A percentile compares a stretch with the other conserved stretches of the same genome.
phyloP scores from a whole-genome alignment of 352 stramenopile species.

The Phytophthora cajani region DNA sequence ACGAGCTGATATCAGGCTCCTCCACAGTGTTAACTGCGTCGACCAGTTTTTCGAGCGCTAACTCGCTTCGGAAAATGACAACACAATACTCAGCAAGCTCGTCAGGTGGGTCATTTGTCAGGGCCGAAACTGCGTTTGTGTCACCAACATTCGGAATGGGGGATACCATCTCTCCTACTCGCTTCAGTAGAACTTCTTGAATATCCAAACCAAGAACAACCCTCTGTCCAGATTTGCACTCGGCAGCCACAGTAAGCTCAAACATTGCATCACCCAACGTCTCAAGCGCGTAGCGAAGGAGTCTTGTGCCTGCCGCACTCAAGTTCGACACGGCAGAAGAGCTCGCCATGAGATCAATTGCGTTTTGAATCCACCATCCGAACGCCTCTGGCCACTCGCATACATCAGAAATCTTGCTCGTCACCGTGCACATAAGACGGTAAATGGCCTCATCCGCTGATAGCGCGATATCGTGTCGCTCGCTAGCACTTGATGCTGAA shows the following conservation, averaged over 20 bases:
- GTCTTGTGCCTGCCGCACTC: conserved; percentile 19
- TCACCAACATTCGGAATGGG: conserved; percentile 11
- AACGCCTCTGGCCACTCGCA: conserved; percentile 25
- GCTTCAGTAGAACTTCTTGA: conserved; percentile 41
- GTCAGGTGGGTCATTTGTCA: background rate
- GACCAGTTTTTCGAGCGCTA: conserved; percentile 48
- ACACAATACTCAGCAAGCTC: conserved; percentile 40
- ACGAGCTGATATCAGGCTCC: conserved; percentile 47
- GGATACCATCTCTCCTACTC: conserved; percentile 39
- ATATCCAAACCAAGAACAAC: conserved; percentile 36
- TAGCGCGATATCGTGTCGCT: background rate
- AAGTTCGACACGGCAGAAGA: conserved; percentile 12
- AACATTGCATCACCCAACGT: conserved; percentile 36
- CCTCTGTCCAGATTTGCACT: conserved; percentile 2
- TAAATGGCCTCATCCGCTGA: conserved; percentile 22
- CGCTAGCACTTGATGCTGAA: background rate
- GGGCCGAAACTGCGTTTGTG: background rate
- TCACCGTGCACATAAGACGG: conserved; percentile 31
- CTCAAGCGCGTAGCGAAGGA: conserved; percentile 32
- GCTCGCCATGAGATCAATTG: conserved; percentile 24
- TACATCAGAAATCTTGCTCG: conserved; percentile 20
- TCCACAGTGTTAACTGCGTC: conserved; percentile 48
- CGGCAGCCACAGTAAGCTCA: conserved; percentile 22
- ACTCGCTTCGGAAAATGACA: conserved; percentile 59
- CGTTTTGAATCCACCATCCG: conserved; percentile 35